Percentiles rank a stretch among this genome's conserved stretches.
Conservation (phyloP, 2,329 filamentous ascomycete species). For the Xylaria sp. region DNA sequence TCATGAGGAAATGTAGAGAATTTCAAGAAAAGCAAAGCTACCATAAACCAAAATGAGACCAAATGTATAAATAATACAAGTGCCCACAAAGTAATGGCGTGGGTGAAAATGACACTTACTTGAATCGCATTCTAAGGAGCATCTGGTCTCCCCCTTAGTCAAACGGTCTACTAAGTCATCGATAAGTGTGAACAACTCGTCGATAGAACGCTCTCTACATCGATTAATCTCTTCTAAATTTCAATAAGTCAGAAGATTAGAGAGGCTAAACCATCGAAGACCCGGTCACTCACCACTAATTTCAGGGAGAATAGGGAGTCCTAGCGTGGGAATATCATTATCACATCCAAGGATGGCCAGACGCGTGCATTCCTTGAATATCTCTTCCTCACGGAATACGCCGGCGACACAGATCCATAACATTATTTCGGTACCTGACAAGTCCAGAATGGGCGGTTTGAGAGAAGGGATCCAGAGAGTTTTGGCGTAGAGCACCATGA, state of each 20-base stretch:
- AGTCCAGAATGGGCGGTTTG: background rate
- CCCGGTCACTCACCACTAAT: background rate
- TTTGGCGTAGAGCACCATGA: background rate
- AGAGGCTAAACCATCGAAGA: background rate
- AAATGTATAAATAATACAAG: no score
- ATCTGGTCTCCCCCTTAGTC: no score
- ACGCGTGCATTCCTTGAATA: constrained; percentile 18
- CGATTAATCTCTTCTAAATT: background rate
- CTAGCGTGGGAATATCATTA: background rate
- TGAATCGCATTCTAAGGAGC: no score
- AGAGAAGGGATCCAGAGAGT: constrained; percentile 4
- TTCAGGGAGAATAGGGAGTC: background rate
- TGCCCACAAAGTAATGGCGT: no score
- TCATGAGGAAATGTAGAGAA: no score
- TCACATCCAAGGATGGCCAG: background rate
- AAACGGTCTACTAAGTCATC: no score
- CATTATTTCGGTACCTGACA: background rate
- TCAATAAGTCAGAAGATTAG: background rate
- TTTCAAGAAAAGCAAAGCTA: no score
- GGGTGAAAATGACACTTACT: no score
- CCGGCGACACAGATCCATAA: constrained; percentile 17
- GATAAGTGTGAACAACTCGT: no score
- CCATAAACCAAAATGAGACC: no score
- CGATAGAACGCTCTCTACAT: background rate
- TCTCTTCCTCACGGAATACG: background rate